Conservation (phyloP, 208 protist genomes). For the Wallacemonas sp. region DNA sequence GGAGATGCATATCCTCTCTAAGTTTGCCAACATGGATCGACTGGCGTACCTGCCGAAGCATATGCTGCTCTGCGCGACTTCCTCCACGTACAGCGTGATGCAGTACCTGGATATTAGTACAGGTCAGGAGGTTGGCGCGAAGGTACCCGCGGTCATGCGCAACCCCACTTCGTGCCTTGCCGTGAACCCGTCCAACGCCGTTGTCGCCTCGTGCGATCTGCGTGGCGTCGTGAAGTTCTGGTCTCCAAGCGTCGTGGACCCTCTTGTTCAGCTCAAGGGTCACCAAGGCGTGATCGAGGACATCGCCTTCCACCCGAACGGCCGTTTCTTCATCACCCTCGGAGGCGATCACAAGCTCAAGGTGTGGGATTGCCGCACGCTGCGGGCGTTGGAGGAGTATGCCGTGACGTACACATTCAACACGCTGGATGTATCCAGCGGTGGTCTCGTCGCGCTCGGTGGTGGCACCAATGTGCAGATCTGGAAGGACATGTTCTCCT, state of each 20-base stretch:
- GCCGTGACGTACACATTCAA: slow-evolving; percentile 80
- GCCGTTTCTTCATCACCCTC: slow-evolving; percentile 95
- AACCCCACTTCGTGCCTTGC: slow-evolving; percentile 84
- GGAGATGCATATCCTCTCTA: slow-evolving; percentile 97
- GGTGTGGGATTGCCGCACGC: slow-evolving; percentile 98
- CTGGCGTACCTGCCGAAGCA: slow-evolving; percentile 98
- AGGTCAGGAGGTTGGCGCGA: slow-evolving; percentile 86
- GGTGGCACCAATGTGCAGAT: slow-evolving; percentile 82
- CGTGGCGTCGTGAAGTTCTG: slow-evolving; percentile 96
- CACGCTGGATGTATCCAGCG: slow-evolving; percentile 83
- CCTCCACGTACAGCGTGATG: slow-evolving; percentile 83
- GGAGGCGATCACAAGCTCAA: slow-evolving; percentile 95
- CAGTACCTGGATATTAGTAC: slow-evolving; percentile 96
- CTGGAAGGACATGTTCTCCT: slow-evolving; percentile 84
- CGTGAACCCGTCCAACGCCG: slow-evolving; percentile 94
- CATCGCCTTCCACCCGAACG: slow-evolving; percentile 85
- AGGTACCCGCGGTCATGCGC: slow-evolving; percentile 72
- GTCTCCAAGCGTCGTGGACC: slow-evolving; percentile 94
- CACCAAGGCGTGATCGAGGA: slow-evolving; percentile 91
- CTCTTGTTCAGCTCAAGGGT: slow-evolving; percentile 95
- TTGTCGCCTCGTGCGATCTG: slow-evolving; percentile 92
- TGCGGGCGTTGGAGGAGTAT: slow-evolving; percentile 89
- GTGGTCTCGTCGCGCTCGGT: slow-evolving; percentile 85
- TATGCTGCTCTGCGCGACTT: slow-evolving; percentile 94
- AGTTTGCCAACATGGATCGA: slow-evolving; percentile 93